A percentile compares a stretch with the other conserved stretches of the same genome.
These are phyloP conservation scores for Physaria fendleri DNA, from an alignment of 345 rosid genomes.

Conservation along the genomic window DNA sequence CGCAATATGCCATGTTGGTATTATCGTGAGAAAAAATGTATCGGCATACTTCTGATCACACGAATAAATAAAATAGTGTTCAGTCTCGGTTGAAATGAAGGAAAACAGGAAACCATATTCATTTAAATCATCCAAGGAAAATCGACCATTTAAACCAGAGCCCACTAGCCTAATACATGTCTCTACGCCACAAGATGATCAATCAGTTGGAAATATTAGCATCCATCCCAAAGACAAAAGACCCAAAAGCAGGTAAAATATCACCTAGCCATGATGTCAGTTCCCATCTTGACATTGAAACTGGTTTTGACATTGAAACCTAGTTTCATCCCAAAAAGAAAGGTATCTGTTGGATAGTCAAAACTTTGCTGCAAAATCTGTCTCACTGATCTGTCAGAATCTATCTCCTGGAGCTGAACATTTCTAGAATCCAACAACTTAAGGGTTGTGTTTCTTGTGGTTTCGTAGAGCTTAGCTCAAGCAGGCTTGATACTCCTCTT, in stretches of 20 bases:
- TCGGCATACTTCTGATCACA: background rate
- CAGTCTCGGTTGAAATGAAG: slow-evolving; percentile 23
- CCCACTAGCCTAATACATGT: slow-evolving; percentile 25
- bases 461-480: slow-evolving; percentile 16
- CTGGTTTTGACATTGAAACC: slow-evolving; percentile 35
- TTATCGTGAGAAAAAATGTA: background rate
- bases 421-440: slow-evolving; percentile 32
- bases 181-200: slow-evolving; percentile 15
- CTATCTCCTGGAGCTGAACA: slow-evolving; percentile 31
- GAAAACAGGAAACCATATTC: background rate
- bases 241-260: slow-evolving; percentile 15
- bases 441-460: slow-evolving; percentile 26
- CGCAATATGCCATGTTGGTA: slow-evolving; percentile 12
- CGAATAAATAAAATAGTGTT: slow-evolving; percentile 21
- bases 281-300: slow-evolving; percentile 24
- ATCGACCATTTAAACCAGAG: background rate
- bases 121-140: background rate
- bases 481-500: background rate
- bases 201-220: slow-evolving; percentile 16
- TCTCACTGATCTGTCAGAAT: slow-evolving; percentile 22
- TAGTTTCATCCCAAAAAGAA: slow-evolving; percentile 41
- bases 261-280: slow-evolving; percentile 26
- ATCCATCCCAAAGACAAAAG: slow-evolving; percentile 27
- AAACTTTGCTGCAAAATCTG: slow-evolving; percentile 36
- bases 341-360: slow-evolving; percentile 39